phyloP scores from a whole-genome alignment of 1,284 basidiomycete genomes.

The Cutaneotrichosporon dermatis region DNA sequence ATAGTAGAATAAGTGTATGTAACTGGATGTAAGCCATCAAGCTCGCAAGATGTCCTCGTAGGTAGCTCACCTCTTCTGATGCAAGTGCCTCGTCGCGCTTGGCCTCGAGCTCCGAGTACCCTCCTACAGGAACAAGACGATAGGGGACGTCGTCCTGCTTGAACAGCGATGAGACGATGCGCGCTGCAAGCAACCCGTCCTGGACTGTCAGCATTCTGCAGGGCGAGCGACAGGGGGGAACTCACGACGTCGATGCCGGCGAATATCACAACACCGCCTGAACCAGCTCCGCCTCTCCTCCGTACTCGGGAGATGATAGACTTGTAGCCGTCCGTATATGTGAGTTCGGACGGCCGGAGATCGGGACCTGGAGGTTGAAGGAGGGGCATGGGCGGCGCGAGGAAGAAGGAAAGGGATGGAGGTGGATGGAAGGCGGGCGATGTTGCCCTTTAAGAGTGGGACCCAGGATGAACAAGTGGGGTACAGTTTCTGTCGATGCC shows the following conservation, averaged over 20 bases:
- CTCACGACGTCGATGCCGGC: slow-evolving; percentile 43
- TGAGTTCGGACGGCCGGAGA: slow-evolving; percentile 38
- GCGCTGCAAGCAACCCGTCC: slow-evolving; percentile 43
- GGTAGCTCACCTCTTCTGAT: slow-evolving; percentile 13
- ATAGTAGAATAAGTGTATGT: slow-evolving; percentile 84
- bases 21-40: slow-evolving; percentile 60
- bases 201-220: slow-evolving; percentile 14
- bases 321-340: slow-evolving; percentile 73
- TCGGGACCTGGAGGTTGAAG: slow-evolving; percentile 44
- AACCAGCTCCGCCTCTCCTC: slow-evolving; percentile 29
- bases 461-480: not conserved
- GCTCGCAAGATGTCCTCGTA: too few species aligned
- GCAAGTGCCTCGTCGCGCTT: slow-evolving; percentile 62
- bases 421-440: not conserved
- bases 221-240: not conserved
- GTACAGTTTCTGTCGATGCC: not conserved
- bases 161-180: slow-evolving; percentile 84
- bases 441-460: not conserved
- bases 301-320: slow-evolving; percentile 65
- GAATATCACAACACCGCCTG: slow-evolving; percentile 46
- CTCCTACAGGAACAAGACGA: slow-evolving; percentile 85
- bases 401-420: not conserved
- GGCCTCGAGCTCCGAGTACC: slow-evolving; percentile 67
- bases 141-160: slow-evolving; percentile 91
- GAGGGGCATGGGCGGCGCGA: slow-evolving; percentile 39